phyloP scores from a whole-genome alignment of 495 filamentous ascomycete genomes.

The Glutinoglossum americanum region DNA sequence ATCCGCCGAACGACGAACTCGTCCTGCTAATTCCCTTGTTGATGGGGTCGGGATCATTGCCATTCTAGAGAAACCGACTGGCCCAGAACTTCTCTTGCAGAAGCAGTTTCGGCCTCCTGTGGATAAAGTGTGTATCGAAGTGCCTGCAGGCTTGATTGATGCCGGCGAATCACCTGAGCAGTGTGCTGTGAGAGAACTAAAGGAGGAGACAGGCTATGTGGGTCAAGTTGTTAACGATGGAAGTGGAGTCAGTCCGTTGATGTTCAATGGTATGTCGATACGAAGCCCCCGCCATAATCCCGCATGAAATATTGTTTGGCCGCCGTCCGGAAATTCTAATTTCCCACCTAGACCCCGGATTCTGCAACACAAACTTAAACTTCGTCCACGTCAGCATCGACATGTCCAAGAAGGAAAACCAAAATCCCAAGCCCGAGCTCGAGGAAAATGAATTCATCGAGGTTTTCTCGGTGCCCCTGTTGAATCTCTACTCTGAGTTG shows the following conservation, averaged over 20 bases:
- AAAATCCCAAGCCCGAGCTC: conserved; percentile 46
- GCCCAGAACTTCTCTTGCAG: conserved; percentile 59
- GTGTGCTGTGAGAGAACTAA: conserved; percentile 71
- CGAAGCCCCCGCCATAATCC: neutral
- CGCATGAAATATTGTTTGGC: neutral
- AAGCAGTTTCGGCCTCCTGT: conserved; percentile 79
- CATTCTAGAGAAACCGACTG: conserved; percentile 51
- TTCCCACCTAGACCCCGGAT: conserved; percentile 34
- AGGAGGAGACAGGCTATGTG: conserved; percentile 85
- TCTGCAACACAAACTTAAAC: conserved; percentile 73
- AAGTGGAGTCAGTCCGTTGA: conserved; percentile 39
- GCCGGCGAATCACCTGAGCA: conserved; percentile 56
- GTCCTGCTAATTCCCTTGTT: conserved; percentile 43
- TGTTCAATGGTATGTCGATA: conserved; percentile 50
- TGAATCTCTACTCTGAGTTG: conserved; percentile 41
- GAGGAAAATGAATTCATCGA: conserved; percentile 88
- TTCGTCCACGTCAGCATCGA: conserved; percentile 71
- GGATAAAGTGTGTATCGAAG: conserved; percentile 55
- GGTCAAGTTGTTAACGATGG: conserved; percentile 27
- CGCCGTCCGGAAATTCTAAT: neutral
- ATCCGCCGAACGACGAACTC: conserved; percentile 54
- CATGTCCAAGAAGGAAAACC: conserved; percentile 46
- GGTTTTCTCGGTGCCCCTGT: conserved; percentile 50
- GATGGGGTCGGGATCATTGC: conserved; percentile 86
- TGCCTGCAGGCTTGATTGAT: conserved; percentile 75